Conservation (phyloP, 495 filamentous ascomycete genomes). For the Aspergillus cavernicola region DNA sequence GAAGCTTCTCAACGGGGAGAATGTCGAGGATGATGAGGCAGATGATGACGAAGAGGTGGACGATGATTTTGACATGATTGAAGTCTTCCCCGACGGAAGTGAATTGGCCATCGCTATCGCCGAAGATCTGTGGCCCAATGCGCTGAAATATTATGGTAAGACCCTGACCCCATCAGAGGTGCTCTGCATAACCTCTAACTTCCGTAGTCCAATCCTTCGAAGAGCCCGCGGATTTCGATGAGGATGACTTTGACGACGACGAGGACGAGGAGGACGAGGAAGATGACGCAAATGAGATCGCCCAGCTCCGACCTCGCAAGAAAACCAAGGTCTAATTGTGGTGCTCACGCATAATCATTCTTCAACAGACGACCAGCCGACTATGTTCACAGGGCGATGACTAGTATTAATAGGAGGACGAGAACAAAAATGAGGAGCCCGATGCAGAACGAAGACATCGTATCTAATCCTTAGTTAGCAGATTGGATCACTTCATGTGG, state of each 20-base stretch:
- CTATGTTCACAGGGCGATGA: slow-evolving; percentile 51
- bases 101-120: slow-evolving; percentile 72
- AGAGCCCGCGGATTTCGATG: slow-evolving; percentile 30
- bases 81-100: slow-evolving; percentile 79
- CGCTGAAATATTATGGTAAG: slow-evolving; percentile 89
- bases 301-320: slow-evolving; percentile 41
- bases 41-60: slow-evolving; percentile 49
- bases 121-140: slow-evolving; percentile 83
- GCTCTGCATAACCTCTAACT: neutral
- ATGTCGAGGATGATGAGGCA: slow-evolving; percentile 39
- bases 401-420: slow-evolving; percentile 74
- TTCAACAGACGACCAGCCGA: neutral
- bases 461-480: slow-evolving; percentile 52
- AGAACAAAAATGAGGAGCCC: slow-evolving; percentile 79
- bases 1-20: slow-evolving; percentile 54
- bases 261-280: slow-evolving; percentile 29
- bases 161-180: neutral
- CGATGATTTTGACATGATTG: slow-evolving; percentile 54
- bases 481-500: slow-evolving; percentile 12
- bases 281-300: no score
- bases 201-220: slow-evolving; percentile 29
- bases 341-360: neutral
- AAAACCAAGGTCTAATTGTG: slow-evolving; percentile 39
- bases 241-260: slow-evolving; percentile 29
- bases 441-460: slow-evolving; percentile 89